Evolutionary conservation across 371 early-diverging fungal species (phyloP).

Genomic region (Syncephalastrum monosporum): DNA sequence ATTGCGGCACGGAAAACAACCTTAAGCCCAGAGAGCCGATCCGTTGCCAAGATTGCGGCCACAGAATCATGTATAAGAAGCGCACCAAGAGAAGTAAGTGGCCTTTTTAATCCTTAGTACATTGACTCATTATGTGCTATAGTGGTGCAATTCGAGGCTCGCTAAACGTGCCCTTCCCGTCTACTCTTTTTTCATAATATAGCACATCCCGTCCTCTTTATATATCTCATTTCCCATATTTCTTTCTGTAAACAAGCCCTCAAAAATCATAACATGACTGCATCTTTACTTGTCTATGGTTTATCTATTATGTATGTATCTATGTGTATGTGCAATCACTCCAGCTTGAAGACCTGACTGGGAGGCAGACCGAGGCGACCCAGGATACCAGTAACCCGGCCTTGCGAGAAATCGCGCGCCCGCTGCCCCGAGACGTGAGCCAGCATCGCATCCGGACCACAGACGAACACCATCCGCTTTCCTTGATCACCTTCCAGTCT

Average conservation of each 20-base stretch:
- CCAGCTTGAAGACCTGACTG: conserved; percentile 46
- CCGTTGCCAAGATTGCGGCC: conserved; percentile 94
- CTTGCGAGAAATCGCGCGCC: conserved; percentile 43
- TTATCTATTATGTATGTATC: too few relatives aligned
- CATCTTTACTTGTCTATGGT: too few relatives aligned
- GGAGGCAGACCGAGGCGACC: conserved; percentile 30
- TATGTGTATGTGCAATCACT: conserved; percentile 5
- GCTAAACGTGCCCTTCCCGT: conserved; percentile 43
- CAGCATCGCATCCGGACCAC: conserved; percentile 47
- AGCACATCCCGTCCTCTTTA: too few relatives aligned
- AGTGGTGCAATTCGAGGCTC: conserved; percentile 90
- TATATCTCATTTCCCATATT: too few relatives aligned
- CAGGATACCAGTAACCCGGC: conserved; percentile 38
- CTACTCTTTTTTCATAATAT: neutral
- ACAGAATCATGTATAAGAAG: conserved; percentile 96
- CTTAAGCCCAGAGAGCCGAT: conserved; percentile 94
- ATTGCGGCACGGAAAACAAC: conserved; percentile 88
- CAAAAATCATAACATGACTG: too few relatives aligned
- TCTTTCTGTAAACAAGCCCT: too few relatives aligned
- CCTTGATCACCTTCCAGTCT: conserved; percentile 17
- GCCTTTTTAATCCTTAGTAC: neutral
- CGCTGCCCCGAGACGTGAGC: conserved; percentile 38
- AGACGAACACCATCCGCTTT: conserved; percentile 35
- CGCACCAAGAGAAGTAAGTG: conserved; percentile 89
- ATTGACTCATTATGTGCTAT: conserved; percentile 7